These are phyloP conservation scores for Penicillium sclerotiorum DNA, from an alignment of 2,329 filamentous ascomycete species.

Conservation along the genomic window DNA sequence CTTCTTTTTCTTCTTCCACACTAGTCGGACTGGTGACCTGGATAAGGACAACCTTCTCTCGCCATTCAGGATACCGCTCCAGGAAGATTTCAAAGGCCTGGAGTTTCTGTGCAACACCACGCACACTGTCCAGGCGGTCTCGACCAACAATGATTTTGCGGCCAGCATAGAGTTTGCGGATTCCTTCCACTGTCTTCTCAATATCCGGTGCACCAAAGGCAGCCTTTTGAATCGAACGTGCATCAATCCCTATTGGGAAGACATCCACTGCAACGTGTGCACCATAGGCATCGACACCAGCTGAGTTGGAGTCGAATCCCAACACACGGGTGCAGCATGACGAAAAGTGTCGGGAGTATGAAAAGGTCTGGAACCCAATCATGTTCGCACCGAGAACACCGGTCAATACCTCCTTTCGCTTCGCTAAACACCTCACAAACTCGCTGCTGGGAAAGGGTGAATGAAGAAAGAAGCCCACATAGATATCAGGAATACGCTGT, in stretches of 20 bases:
- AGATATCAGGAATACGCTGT: slow-evolving; percentile 82
- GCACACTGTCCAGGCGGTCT: slow-evolving; percentile 88
- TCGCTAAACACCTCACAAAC: slow-evolving; percentile 84
- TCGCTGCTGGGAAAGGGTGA: slow-evolving; percentile 95
- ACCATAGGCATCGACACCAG: slow-evolving; percentile 86
- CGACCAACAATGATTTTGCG: slow-evolving; percentile 95
- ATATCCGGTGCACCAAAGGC: slow-evolving; percentile 73
- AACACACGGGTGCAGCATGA: slow-evolving; percentile 91
- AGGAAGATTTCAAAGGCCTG: slow-evolving; percentile 93
- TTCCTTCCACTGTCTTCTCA: slow-evolving; percentile 69
- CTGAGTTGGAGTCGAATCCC: slow-evolving; percentile 82
- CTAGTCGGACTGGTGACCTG: slow-evolving; percentile 90
- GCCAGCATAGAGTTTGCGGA: slow-evolving; percentile 77
- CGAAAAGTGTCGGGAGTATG: slow-evolving; percentile 91
- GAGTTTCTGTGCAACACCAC: slow-evolving; percentile 93
- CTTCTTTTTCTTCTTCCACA: slow-evolving; percentile 76
- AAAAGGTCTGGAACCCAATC: slow-evolving; percentile 93
- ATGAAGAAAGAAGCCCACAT: slow-evolving; percentile 93
- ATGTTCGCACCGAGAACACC: slow-evolving; percentile 90
- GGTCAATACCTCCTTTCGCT: slow-evolving; percentile 86
- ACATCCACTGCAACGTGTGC: slow-evolving; percentile 87
- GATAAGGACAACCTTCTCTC: slow-evolving; percentile 87
- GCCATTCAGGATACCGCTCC: slow-evolving; percentile 87
- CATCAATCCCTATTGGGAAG: slow-evolving; percentile 93
- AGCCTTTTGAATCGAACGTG: slow-evolving; percentile 71